Conservation (phyloP, 805 yeast species). For the Metschnikowia sp. region DNA sequence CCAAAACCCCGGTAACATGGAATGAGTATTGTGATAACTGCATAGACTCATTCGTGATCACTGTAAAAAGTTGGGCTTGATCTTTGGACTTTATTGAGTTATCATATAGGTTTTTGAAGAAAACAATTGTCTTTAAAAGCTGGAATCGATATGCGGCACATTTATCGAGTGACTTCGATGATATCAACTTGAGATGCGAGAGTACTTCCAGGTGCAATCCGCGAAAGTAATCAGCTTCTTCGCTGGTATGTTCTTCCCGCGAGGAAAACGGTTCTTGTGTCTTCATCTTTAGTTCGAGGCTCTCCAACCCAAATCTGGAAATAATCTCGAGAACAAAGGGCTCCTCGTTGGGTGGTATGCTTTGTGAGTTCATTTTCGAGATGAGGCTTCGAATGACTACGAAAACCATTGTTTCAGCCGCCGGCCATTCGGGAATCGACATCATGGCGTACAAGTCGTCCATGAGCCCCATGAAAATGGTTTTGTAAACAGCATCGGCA, state of each 20-base stretch:
- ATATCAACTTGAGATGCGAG: conserved; percentile 1
- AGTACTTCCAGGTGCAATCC: conserved; percentile 1
- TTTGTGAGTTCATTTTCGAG: not conserved
- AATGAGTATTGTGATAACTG: not conserved
- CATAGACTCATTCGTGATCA: not conserved
- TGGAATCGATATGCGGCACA: conserved; percentile 5
- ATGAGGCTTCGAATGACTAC: conserved; percentile 1
- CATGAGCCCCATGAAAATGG: conserved; percentile 28
- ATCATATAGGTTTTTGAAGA: not conserved
- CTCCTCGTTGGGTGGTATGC: conserved; percentile 5
- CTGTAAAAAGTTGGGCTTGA: not conserved
- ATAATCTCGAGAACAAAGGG: conserved; percentile 10
- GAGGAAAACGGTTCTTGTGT: not conserved
- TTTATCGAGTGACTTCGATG: not conserved
- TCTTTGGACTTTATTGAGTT: not conserved
- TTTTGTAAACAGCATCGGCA: conserved; percentile 7
- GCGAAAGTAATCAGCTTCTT: not conserved
- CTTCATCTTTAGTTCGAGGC: conserved; percentile 1
- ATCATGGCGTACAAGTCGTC: conserved; percentile 55
- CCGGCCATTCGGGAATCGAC: conserved; percentile 59
- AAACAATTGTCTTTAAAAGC: conserved; percentile 7
- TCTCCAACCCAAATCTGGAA: conserved; percentile 7
- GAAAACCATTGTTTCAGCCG: conserved; percentile 36
- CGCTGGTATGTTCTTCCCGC: not conserved
- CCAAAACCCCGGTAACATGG: conserved; percentile 1